A percentile compares a stretch with the other conserved stretches of the same genome.
Conservation (phyloP, 2,329 filamentous ascomycete genomes). For the Aureobasidium sp. region DNA sequence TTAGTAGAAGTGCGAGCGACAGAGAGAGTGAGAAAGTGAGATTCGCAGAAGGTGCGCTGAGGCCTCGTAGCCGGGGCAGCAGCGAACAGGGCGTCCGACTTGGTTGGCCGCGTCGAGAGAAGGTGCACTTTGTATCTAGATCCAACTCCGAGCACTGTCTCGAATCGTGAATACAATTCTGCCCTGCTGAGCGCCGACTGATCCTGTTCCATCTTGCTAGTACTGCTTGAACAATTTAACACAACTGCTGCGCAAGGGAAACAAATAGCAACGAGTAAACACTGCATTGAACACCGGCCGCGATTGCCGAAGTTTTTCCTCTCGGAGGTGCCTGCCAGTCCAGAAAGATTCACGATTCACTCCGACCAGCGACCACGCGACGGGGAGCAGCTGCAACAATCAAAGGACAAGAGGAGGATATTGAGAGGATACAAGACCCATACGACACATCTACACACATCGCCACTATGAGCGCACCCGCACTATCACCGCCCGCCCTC, state of each 20-base stretch:
- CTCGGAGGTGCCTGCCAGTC: background rate
- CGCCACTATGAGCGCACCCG: background rate
- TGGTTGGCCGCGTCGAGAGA: conserved; percentile 73
- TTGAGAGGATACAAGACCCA: background rate
- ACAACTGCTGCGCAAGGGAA: background rate
- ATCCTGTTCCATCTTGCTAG: background rate
- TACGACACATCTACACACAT: background rate
- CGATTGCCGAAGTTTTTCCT: background rate
- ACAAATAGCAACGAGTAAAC: background rate
- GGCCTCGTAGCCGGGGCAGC: conserved; percentile 62
- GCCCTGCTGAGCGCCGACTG: background rate
- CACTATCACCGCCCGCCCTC: conserved; percentile 11
- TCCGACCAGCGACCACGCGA: background rate
- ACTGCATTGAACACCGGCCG: background rate
- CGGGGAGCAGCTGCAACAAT: background rate
- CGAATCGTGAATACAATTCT: conserved; percentile 36
- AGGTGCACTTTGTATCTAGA: conserved; percentile 67
- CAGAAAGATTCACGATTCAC: conserved; percentile 6
- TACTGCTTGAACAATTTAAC: background rate
- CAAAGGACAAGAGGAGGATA: background rate
- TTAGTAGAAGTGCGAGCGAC: background rate
- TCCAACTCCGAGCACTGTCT: conserved; percentile 43
- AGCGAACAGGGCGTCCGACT: conserved; percentile 67
- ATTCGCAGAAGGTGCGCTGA: conserved; percentile 77
- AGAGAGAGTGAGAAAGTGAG: conserved; percentile 62